Evolutionary conservation across 2,329 filamentous ascomycete genomes (phyloP), one percentile per base, ranked within the genome.

Genomic region (Colletotrichum euphorbiae): DNA sequence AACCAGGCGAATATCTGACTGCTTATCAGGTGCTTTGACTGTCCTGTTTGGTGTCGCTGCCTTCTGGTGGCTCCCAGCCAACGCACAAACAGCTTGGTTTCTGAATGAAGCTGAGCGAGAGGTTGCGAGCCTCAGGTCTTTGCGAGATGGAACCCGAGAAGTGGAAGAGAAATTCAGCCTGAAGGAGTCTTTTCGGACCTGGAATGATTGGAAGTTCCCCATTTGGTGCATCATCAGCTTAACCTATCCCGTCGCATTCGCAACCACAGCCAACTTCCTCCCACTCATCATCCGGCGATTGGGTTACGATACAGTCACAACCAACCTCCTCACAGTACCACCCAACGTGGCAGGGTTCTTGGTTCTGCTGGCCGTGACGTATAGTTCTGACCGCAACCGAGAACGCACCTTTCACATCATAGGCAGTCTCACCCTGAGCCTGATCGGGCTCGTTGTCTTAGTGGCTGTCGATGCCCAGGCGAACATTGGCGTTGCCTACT

Each of bases 341-440:
- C 63, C 63, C 0, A 85, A 85, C 28, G 75, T 81, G 5, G 80
- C 81, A 0, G 83, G 82, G 0, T 83, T 84, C 13, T 71, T 84
- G 6, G 75, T 85, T 8, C 73, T 85, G 6, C 77, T 85, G 1
- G 74, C 69, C 5, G 79, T 85, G 6, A 78, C 81, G 0, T 81
- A 79, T 59, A 80, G 78, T 13, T 83, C 80, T 0, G 83, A 85
- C 63, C 74, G 78, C 57, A 79, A 80, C 60, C 77, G 81, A 11
- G 82, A 85, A 67, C 76, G 84, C 6, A 81, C 79, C 0, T 80
- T 81, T 17, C 83, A 85, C 71, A 82, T 85, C 85, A n/a, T 78
- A 72, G 2, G 77, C 76, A 7, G 81, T 78, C 1, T 64, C 11
- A 51, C 36, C 1, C 43, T 43, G 1, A 66, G 62, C 42, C 6